Base-by-base conservation (phyloP, 441 rosid species). In the Breynia disticha region DNA sequence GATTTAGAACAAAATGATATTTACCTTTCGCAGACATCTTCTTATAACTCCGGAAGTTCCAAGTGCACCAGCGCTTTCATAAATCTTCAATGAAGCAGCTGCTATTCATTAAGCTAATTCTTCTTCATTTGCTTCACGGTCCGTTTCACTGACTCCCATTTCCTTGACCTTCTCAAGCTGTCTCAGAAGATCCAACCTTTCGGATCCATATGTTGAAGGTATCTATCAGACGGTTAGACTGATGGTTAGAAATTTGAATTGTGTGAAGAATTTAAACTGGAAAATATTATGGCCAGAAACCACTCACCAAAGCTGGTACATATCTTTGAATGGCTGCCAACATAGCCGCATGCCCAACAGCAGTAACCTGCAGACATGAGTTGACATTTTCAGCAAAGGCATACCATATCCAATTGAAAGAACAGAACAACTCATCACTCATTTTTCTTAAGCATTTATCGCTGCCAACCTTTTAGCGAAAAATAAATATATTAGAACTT, bases 331-430 rank as follows among this genome's bases (percentile, higher is more conserved):
- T 93, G 18, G 94, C 95, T 56, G 98, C 97, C 74, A 93, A 69
- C 73, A 93, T 93, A 39, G 99, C 97, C 16, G 99, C 97, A 54
- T 93, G 99, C 51, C 97, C 99, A 65, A 93, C 82, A 43, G 99
- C 97, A 66, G 97, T 93, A 32, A 88, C 99, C 99, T 88, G 78
- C 51, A 46, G 51, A 67, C 62, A 63, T 12, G 50, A 62, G 18
- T 39, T 42, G 37, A 2, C 37, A 11, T 41, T 18, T 54, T 63
- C 59, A 56, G 60, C 49, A n/a, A 63, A 43, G 19, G 54, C 61
- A 60, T 57, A 24, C 54, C 16, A 65, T 22, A 46, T 38, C 44
- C 3, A 19, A 18, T 11, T 41, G 48, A 19, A 28, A 48, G 50
- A 32, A 24, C 32, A 24, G 32, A 24, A 24, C 32, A 24, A 24